Percentiles rank a stretch among this genome's conserved stretches.
Evolutionary conservation across 305 asterid genomes (phyloP).

Genomic region (Fraxinus platypoda): DNA sequence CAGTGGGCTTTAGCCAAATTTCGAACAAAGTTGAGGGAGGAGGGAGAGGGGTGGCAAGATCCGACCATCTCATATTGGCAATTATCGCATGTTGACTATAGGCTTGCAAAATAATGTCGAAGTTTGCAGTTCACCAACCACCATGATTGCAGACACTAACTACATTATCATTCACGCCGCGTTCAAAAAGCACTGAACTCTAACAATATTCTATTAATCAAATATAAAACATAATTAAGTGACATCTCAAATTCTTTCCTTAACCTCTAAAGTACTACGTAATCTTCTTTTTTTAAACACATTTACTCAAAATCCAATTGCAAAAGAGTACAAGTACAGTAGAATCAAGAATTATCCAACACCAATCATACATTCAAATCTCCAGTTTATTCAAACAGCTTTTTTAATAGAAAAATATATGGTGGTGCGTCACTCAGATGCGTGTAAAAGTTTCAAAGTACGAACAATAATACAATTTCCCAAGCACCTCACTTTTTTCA

Average conservation of each 20-base stretch:
- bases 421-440: neutral
- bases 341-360: neutral
- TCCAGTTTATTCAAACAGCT: neutral
- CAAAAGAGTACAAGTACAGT: neutral
- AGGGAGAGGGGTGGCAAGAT: neutral
- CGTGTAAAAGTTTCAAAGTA: neutral
- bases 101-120: neutral
- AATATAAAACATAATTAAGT: neutral
- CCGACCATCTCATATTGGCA: neutral
- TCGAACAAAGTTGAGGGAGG: neutral
- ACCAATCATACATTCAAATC: neutral
- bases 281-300: neutral
- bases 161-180: neutral
- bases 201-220: neutral
- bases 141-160: neutral
- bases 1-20: too few species aligned
- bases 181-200: neutral
- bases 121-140: neutral
- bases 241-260: neutral
- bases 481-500: neutral
- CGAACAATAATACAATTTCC: slow-evolving; percentile 3
- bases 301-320: neutral
- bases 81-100: neutral
- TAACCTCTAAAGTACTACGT: neutral
- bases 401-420: neutral